Evolutionary conservation across 441 rosid genomes (phyloP).

Genomic region (Mallotus repandus): DNA sequence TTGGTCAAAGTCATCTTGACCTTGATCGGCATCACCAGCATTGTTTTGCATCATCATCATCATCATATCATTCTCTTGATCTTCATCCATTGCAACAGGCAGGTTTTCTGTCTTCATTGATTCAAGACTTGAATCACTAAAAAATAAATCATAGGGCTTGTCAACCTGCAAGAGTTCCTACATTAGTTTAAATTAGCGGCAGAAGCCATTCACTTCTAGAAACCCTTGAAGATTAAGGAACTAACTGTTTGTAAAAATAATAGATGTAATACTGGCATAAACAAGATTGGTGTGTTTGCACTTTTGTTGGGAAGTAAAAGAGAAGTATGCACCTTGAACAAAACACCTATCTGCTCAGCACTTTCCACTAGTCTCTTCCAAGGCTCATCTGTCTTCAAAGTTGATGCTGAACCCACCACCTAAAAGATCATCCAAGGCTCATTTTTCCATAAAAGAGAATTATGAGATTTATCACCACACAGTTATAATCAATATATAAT

Average conservation of each 20-base stretch:
- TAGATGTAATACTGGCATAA: neutral
- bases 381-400: slow-evolving; percentile 67
- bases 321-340: slow-evolving; percentile 51
- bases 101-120: slow-evolving; percentile 37
- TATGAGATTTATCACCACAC: neutral
- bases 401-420: slow-evolving; percentile 92
- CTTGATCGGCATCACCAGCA: slow-evolving; percentile 36
- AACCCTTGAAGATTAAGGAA: neutral
- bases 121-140: slow-evolving; percentile 58
- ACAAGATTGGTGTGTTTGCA: neutral
- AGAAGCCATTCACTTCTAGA: neutral
- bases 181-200: slow-evolving; percentile 7
- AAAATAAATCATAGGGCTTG: slow-evolving; percentile 65
- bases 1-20: slow-evolving; percentile 32
- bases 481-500: neutral
- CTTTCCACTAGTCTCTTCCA: slow-evolving; percentile 78
- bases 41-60: neutral
- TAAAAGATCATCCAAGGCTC: slow-evolving; percentile 23
- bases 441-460: neutral
- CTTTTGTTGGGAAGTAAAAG: no score
- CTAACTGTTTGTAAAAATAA: no score
- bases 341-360: slow-evolving; percentile 58
- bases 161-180: slow-evolving; percentile 50
- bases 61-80: slow-evolving; percentile 24
- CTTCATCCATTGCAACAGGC: slow-evolving; percentile 24